These are phyloP conservation scores for Sclerotinia glacialis DNA, from an alignment of 2,329 filamentous ascomycete genomes.

Conservation along the genomic window DNA sequence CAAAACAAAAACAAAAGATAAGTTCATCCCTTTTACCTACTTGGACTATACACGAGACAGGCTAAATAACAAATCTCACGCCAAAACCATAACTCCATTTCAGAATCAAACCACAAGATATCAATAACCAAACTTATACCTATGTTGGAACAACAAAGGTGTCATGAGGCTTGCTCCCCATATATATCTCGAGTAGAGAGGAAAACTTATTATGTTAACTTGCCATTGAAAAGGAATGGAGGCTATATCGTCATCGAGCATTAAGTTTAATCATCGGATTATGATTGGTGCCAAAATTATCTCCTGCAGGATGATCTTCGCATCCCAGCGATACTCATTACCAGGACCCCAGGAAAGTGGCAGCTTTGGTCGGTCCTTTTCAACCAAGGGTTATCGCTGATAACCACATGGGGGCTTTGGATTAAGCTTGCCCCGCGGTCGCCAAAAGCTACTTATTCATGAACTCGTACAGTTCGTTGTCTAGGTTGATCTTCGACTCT, in stretches of 20 bases:
- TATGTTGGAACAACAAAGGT: neutral
- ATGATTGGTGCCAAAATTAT: slow-evolving; percentile 30
- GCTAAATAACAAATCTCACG: too few species aligned
- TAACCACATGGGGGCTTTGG: slow-evolving; percentile 27
- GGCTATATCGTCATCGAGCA: slow-evolving; percentile 27
- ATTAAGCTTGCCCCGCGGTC: slow-evolving; percentile 24
- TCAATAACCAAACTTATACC: neutral
- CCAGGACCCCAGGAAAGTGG: slow-evolving; percentile 11
- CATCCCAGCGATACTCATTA: slow-evolving; percentile 20
- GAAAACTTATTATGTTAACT: neutral
- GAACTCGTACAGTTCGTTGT: slow-evolving; percentile 1
- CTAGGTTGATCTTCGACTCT: slow-evolving; percentile 4
- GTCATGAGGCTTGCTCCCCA: neutral
- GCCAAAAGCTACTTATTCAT: slow-evolving; percentile 19
- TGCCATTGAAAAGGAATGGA: neutral
- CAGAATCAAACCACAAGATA: neutral
- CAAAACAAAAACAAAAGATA: neutral
- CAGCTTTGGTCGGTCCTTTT: slow-evolving; percentile 21
- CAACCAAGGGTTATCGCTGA: slow-evolving; percentile 31
- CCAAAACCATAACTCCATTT: neutral
- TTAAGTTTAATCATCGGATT: slow-evolving; percentile 19
- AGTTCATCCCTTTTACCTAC: neutral
- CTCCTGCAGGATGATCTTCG: slow-evolving; percentile 25
- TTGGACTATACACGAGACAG: neutral
- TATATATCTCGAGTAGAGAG: neutral